phyloP scores from a whole-genome alignment of 2,329 filamentous ascomycete genomes.

The Xylariaceae sp. region DNA sequence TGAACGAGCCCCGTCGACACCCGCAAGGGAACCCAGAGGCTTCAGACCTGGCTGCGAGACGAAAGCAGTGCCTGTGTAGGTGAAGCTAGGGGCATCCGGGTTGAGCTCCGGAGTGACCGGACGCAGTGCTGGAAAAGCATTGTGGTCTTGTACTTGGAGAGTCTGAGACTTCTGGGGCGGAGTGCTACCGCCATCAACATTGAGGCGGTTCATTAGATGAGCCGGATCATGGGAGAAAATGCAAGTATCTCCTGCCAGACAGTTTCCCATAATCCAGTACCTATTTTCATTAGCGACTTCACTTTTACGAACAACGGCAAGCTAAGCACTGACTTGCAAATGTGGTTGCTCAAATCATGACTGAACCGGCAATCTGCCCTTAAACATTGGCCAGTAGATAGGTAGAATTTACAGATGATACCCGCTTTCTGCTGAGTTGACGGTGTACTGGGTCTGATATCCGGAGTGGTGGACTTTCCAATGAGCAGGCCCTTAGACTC shows the following conservation, averaged over 20 bases:
- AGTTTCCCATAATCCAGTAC: constrained; percentile 95
- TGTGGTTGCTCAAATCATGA: constrained; percentile 88
- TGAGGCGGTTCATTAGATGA: constrained; percentile 75
- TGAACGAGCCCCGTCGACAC: constrained; percentile 59
- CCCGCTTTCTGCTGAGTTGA: constrained; percentile 72
- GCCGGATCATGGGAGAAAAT: constrained; percentile 96
- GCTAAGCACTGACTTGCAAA: constrained; percentile 86
- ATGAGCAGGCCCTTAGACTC: constrained; percentile 69
- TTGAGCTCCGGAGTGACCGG: constrained; percentile 54
- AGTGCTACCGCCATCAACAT: constrained; percentile 62
- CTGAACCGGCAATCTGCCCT: constrained; percentile 95
- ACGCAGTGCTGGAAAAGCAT: constrained; percentile 74
- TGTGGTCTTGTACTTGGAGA: constrained; percentile 77
- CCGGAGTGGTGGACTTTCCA: constrained; percentile 80
- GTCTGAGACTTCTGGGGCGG: constrained; percentile 61
- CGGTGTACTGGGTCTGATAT: constrained; percentile 71
- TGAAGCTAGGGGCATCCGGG: constrained; percentile 47
- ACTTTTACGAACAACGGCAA: constrained; percentile 51
- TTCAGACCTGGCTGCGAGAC: constrained; percentile 68
- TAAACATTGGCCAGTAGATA: constrained; percentile 92
- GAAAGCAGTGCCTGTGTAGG: constrained; percentile 49
- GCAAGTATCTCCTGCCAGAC: constrained; percentile 86
- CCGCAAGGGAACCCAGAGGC: constrained; percentile 47
- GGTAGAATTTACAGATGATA: constrained; percentile 94
- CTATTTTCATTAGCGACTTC: constrained; percentile 38